Conservation (phyloP, 176 grass and related monocot genomes). For the Tuctoria greenei region DNA sequence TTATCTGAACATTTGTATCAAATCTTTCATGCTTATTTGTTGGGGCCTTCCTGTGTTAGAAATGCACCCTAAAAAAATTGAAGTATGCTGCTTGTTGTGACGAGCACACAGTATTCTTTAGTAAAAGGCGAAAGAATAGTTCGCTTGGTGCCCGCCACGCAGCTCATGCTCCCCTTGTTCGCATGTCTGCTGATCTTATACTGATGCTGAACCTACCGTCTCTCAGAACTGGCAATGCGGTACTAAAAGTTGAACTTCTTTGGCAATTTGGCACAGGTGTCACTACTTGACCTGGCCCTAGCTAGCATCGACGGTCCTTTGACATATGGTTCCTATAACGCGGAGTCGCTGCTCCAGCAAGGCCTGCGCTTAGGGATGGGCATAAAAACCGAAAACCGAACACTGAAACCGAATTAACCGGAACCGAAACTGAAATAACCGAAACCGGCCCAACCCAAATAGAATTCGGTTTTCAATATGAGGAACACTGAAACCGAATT, state of each 20-base stretch:
- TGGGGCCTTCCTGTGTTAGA: not conserved
- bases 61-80: constrained; percentile 12
- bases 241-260: not conserved
- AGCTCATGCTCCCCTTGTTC: not conserved
- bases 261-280: not conserved
- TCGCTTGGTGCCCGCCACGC: constrained; percentile 41
- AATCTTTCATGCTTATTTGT: not conserved
- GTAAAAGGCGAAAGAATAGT: constrained; percentile 81
- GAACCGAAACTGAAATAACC: no score
- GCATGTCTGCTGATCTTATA: not conserved
- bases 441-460: no score
- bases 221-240: not conserved
- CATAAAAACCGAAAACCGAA: no score
- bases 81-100: constrained; percentile 13
- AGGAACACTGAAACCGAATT: no score
- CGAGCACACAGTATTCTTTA: constrained; percentile 66
- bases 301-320: not conserved
- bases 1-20: no score
- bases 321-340: no score
- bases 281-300: not conserved
- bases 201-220: rapidly evolving
- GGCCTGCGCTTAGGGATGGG: no score
- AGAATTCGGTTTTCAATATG: no score
- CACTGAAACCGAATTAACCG: no score
- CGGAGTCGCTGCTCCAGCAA: no score